phyloP scores from a whole-genome alignment of 192 early-diverging fungal species.

The Lunasporangiospora selenospora region DNA sequence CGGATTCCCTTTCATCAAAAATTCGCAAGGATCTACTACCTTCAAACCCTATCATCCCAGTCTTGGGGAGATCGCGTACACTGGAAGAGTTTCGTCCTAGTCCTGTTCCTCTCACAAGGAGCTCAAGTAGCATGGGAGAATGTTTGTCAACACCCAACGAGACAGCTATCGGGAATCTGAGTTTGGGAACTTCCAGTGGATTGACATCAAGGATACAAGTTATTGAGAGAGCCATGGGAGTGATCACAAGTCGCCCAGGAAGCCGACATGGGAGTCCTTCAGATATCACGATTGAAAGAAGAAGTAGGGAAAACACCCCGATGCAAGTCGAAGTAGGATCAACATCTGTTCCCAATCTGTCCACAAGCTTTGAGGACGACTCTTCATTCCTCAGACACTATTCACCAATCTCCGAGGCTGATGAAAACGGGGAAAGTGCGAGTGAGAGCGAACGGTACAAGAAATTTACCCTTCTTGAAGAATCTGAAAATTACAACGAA shows the following conservation, averaged over 20 bases:
- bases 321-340: neutral
- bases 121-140: neutral
- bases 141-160: conserved; percentile 1
- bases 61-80: conserved; percentile 7
- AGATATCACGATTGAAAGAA: neutral
- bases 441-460: neutral
- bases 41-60: neutral
- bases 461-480: conserved; percentile 8
- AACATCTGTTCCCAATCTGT: neutral
- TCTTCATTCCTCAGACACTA: neutral
- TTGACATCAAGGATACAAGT: neutral
- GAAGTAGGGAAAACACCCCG: conserved; percentile 1
- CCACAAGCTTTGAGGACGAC: neutral
- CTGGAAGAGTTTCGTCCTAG: conserved; percentile 20
- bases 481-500: neutral
- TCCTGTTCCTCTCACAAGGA: neutral
- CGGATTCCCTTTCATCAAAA: neutral
- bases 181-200: neutral
- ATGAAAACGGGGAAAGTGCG: conserved; percentile 6
- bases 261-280: conserved; percentile 44
- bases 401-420: conserved; percentile 8
- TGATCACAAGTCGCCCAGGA: conserved; percentile 13
- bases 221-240: conserved; percentile 12
- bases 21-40: neutral
- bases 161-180: conserved; percentile 21